Evolutionary conservation across 202 grass and related monocot species (phyloP).

Genomic region (Panicum hallii): DNA sequence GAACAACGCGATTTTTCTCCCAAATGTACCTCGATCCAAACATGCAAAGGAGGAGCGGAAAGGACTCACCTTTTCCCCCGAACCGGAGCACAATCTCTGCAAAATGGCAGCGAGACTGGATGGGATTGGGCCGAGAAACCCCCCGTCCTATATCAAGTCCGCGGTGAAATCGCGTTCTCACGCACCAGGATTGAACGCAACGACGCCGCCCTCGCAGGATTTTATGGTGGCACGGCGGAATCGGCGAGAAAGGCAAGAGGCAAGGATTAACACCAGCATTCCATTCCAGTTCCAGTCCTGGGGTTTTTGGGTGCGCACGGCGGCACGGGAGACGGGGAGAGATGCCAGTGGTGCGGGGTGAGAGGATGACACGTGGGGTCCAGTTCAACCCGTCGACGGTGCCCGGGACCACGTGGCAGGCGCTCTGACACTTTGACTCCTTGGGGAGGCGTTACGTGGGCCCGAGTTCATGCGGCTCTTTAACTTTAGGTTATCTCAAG

Average conservation of each 20-base stretch:
- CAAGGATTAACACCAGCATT: background rate
- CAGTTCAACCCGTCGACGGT: background rate
- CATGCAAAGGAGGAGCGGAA: background rate
- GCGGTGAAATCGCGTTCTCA: background rate
- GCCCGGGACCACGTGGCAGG: background rate
- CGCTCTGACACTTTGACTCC: background rate
- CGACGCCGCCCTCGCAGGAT: background rate
- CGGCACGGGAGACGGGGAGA: background rate
- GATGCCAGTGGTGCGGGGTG: background rate
- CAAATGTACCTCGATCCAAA: background rate
- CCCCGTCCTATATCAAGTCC: background rate
- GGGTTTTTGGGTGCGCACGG: background rate
- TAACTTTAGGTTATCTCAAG: background rate
- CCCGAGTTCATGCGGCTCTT: background rate
- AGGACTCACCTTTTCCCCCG: background rate
- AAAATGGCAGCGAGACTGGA: background rate
- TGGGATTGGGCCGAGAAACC: background rate
- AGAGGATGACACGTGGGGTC: background rate
- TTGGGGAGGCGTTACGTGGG: background rate
- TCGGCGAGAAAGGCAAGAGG: slow-evolving; percentile 4
- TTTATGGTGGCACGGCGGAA: slow-evolving; percentile 4
- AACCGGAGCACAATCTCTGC: background rate
- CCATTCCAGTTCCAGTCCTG: no score
- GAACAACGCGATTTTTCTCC: background rate
- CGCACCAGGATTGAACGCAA: background rate